Conservation (phyloP, 805 yeast genomes). For the Lipomyces oligophaga region DNA sequence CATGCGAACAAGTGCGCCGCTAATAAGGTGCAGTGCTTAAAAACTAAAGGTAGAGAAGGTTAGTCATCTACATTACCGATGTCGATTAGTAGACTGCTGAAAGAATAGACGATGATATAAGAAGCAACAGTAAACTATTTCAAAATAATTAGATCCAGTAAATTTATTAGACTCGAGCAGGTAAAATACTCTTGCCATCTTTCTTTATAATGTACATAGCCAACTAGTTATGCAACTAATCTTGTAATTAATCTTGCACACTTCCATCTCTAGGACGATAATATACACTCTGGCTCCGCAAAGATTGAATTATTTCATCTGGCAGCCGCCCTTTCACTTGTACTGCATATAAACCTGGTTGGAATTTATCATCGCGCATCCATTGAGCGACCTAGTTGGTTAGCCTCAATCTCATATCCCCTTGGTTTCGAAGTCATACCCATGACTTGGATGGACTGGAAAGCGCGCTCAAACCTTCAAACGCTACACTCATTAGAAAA, state of each 20-base stretch:
- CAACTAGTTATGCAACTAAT: too few relatives aligned
- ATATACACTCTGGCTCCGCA: constrained; percentile 68
- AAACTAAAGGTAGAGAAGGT: too few relatives aligned
- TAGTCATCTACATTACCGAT: too few relatives aligned
- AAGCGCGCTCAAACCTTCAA: constrained; percentile 90
- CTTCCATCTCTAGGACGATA: constrained; percentile 94
- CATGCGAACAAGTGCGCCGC: too few relatives aligned
- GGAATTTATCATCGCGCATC: constrained; percentile 85
- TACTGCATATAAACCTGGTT: constrained; percentile 85
- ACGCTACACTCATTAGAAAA: constrained; percentile 42
- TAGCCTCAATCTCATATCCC: not conserved
- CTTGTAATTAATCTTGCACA: constrained; percentile 43
- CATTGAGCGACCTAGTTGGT: constrained; percentile 63
- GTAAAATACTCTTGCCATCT: too few relatives aligned
- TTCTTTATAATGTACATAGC: too few relatives aligned
- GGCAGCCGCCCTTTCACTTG: constrained; percentile 90
- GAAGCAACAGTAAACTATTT: too few relatives aligned
- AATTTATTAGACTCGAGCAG: too few relatives aligned
- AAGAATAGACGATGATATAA: too few relatives aligned
- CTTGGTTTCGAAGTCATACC: constrained; percentile 43
- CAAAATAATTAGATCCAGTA: too few relatives aligned
- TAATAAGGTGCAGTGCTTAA: too few relatives aligned
- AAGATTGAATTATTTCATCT: constrained; percentile 69
- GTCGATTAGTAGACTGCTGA: too few relatives aligned
- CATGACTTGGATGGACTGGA: constrained; percentile 83